Percentiles rank a stretch among this genome's conserved stretches.
These are phyloP conservation scores for Pichia sp. DNA, from an alignment of 1,139 yeast species.

Conservation along the genomic window DNA sequence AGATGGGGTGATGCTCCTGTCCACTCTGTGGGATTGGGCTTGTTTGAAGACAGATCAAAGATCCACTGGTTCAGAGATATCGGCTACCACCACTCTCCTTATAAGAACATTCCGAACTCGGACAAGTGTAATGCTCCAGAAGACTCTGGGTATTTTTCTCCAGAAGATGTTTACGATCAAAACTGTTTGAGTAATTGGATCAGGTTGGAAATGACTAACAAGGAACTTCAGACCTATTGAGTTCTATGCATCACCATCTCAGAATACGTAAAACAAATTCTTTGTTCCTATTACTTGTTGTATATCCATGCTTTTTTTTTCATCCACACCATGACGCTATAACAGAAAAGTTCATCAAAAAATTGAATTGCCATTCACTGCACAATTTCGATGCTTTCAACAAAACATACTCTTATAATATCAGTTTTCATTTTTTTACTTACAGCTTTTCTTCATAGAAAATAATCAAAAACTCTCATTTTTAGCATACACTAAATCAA, in stretches of 20 bases:
- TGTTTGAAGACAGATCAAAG: slow-evolving; percentile 61
- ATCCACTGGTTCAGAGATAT: slow-evolving; percentile 87
- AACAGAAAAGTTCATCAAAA: no score
- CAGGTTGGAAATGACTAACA: slow-evolving; percentile 50
- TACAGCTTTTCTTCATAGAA: not conserved
- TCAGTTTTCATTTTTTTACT: not conserved
- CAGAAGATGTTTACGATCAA: slow-evolving; percentile 49
- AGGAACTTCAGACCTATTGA: slow-evolving; percentile 32
- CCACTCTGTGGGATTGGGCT: slow-evolving; percentile 77
- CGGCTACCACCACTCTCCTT: slow-evolving; percentile 77
- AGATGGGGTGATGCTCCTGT: slow-evolving; percentile 97
- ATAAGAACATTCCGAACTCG: slow-evolving; percentile 46
- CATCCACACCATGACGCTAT: no score
- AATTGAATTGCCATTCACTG: no score
- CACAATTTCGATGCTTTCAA: not conserved
- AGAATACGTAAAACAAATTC: not conserved
- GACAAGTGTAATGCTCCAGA: slow-evolving; percentile 37
- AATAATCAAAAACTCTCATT: not conserved
- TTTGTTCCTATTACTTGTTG: not conserved
- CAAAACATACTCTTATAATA: not conserved
- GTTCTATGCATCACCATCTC: not conserved
- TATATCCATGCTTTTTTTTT: no score
- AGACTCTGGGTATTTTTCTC: slow-evolving; percentile 43
- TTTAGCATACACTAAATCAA: no score
- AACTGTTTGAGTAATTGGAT: slow-evolving; percentile 76